Conservation (phyloP, 805 yeast genomes). For the Suhomyces emberorum region DNA sequence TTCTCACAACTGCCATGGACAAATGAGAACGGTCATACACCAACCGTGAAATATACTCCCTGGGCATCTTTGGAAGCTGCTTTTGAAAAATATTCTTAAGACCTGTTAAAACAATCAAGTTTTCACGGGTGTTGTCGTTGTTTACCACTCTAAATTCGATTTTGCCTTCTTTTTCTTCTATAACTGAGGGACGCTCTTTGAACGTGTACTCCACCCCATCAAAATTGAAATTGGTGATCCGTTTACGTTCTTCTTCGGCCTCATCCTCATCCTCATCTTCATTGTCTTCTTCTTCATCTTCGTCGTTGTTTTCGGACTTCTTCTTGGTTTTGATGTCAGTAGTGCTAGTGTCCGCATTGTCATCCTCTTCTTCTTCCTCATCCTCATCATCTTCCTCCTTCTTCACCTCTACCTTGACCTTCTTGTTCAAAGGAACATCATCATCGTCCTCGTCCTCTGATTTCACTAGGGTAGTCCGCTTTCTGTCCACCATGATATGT, state of each 20-base stretch:
- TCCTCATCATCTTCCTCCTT: constrained; percentile 16
- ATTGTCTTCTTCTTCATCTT: constrained; percentile 17
- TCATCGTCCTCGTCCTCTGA: constrained; percentile 29
- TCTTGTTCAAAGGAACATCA: constrained; percentile 23
- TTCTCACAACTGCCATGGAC: constrained; percentile 93
- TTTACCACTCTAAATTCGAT: constrained; percentile 96
- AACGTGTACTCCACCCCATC: constrained; percentile 81
- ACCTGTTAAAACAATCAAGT: constrained; percentile 89
- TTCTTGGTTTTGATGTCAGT: constrained; percentile 11
- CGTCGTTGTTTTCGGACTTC: constrained; percentile 25
- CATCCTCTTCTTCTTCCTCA: constrained; percentile 23
- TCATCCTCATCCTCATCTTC: constrained; percentile 45
- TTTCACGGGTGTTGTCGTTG: constrained; percentile 86
- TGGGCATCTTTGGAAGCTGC: constrained; percentile 98
- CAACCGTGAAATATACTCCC: constrained; percentile 90
- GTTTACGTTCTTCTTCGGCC: constrained; percentile 40
- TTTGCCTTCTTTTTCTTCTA: constrained; percentile 89
- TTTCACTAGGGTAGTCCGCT: constrained; percentile 23
- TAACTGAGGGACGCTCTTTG: constrained; percentile 89
- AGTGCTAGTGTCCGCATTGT: constrained; percentile 9
- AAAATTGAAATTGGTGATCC: constrained; percentile 52
- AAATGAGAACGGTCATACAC: constrained; percentile 93
- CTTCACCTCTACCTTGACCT: constrained; percentile 19
- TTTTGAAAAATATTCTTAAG: constrained; percentile 93
- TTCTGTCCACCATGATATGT: constrained; percentile 23